These are phyloP conservation scores for Lactarius akahatsu DNA, from an alignment of 768 basidiomycete species.

Conservation along the genomic window DNA sequence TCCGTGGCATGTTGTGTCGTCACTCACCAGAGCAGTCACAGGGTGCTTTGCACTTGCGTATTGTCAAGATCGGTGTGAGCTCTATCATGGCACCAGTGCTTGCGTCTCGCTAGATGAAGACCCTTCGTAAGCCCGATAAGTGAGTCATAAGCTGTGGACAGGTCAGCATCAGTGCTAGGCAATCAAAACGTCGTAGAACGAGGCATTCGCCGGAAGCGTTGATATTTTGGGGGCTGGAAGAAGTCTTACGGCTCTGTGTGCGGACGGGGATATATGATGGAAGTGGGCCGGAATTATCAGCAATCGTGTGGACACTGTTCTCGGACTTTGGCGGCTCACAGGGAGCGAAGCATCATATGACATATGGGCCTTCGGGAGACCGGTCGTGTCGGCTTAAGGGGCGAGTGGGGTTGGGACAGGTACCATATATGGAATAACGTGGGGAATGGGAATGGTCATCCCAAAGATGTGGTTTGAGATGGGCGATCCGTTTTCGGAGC, in stretches of 20 bases:
- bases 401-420: not conserved
- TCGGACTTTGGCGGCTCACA: conserved; percentile 13
- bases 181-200: not conserved
- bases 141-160: not conserved
- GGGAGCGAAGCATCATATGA: not conserved
- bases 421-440: not conserved
- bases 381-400: conserved; percentile 3
- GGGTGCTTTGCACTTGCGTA: not conserved
- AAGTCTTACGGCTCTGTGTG: not conserved
- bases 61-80: not conserved
- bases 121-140: not conserved
- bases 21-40: too few species aligned
- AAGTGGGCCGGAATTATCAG: conserved; percentile 3
- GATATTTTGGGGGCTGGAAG: not conserved
- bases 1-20: too few species aligned
- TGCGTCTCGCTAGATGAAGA: not conserved
- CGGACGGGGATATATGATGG: not conserved
- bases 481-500: not conserved
- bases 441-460: not conserved
- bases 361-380: not conserved
- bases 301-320: not conserved
- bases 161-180: not conserved
- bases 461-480: not conserved
- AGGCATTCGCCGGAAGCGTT: not conserved
- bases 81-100: not conserved